phyloP scores from a whole-genome alignment of 129 eudicot genomes.

The Silybum marianum region DNA sequence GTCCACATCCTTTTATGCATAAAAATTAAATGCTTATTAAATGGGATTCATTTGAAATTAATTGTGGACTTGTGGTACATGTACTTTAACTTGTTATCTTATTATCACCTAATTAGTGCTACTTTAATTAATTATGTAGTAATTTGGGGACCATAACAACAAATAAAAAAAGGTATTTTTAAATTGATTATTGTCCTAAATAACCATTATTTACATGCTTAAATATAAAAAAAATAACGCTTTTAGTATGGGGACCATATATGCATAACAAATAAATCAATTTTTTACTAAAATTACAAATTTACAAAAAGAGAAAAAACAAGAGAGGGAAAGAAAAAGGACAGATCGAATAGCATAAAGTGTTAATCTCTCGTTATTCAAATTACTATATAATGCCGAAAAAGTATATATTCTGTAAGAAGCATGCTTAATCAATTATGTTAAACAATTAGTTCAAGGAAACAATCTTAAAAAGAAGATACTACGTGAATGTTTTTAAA shows the following conservation, averaged over 20 bases:
- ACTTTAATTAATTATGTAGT: slow-evolving; percentile 16
- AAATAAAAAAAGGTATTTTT: neutral
- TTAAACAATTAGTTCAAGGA: slow-evolving; percentile 17
- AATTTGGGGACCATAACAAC: slow-evolving; percentile 34
- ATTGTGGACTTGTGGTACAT: slow-evolving; percentile 1
- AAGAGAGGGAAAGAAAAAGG: slow-evolving; percentile 14
- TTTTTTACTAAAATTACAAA: neutral
- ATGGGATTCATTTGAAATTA: neutral
- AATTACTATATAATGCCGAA: neutral
- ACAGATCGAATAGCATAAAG: slow-evolving; percentile 23
- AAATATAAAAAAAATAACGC: slow-evolving; percentile 22
- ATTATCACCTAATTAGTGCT: slow-evolving; percentile 9
- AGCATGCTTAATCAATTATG: slow-evolving; percentile 27
- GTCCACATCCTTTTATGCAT: neutral
- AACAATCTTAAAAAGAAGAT: slow-evolving; percentile 20
- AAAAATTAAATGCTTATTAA: neutral
- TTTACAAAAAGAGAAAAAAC: neutral
- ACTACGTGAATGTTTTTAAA: slow-evolving; percentile 1
- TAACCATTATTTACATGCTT: slow-evolving; percentile 27
- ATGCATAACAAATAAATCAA: slow-evolving; percentile 26
- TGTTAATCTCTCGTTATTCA: slow-evolving; percentile 7
- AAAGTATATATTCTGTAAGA: slow-evolving; percentile 27
- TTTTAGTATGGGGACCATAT: slow-evolving; percentile 42
- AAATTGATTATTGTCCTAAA: slow-evolving; percentile 10
- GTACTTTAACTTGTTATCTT: slow-evolving; percentile 19